A percentile compares a stretch with the other conserved stretches of the same genome.
Conservation (phyloP, 2,329 filamentous ascomycete species). For the Mollisia scopiformis region DNA sequence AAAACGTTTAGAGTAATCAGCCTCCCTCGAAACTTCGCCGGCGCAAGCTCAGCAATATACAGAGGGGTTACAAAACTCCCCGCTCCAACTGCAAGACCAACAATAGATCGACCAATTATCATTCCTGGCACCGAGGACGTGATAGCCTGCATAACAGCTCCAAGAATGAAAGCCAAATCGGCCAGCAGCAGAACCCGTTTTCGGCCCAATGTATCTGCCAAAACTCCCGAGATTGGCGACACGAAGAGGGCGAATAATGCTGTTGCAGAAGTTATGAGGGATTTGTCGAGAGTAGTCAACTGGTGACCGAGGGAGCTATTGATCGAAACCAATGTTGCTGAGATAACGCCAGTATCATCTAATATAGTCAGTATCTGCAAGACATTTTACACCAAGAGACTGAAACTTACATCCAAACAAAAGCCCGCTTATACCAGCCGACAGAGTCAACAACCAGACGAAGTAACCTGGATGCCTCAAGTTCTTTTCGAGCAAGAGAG, state of each 20-base stretch:
- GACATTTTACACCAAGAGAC: background rate
- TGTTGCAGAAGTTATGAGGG: constrained; percentile 71
- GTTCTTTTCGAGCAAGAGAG: constrained; percentile 34
- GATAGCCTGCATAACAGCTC: constrained; percentile 66
- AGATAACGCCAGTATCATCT: constrained; percentile 58
- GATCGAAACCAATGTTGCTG: constrained; percentile 68
- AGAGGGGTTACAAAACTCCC: constrained; percentile 84
- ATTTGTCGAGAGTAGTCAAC: constrained; percentile 68
- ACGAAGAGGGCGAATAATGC: constrained; percentile 66
- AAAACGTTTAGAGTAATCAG: constrained; percentile 82
- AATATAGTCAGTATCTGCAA: background rate
- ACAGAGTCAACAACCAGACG: constrained; percentile 64
- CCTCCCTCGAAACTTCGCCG: constrained; percentile 73
- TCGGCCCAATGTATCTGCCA: constrained; percentile 64
- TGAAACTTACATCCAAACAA: constrained; percentile 66
- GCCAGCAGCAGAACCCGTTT: constrained; percentile 65
- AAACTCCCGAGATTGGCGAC: constrained; percentile 65
- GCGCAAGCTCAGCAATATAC: constrained; percentile 86
- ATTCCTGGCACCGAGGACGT: constrained; percentile 62
- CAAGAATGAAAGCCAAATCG: constrained; percentile 68
- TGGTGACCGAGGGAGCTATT: constrained; percentile 57
- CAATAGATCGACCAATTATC: constrained; percentile 68
- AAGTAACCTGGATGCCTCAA: constrained; percentile 45
- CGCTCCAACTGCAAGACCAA: constrained; percentile 74
- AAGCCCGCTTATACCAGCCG: constrained; percentile 68